Conservation (phyloP, 2,329 filamentous ascomycete genomes). For the Akanthomyces muscarius region DNA sequence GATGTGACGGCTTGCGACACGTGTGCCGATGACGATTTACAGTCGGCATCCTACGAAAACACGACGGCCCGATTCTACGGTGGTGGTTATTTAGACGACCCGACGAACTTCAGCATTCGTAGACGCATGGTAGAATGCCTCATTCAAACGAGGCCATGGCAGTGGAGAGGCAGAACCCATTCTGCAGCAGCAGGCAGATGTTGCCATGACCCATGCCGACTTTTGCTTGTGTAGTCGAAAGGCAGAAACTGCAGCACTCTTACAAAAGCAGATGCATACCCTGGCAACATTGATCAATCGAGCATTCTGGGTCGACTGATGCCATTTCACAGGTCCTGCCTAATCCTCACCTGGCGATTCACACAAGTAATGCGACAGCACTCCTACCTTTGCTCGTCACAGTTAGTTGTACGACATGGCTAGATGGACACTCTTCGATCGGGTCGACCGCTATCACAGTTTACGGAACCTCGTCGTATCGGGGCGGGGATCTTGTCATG, state of each 20-base stretch:
- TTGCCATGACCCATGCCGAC: no score
- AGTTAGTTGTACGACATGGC: background rate
- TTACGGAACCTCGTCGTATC: no score
- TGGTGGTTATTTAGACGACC: no score
- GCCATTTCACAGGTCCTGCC: background rate
- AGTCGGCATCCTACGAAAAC: background rate
- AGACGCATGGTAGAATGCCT: background rate
- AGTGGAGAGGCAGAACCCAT: background rate
- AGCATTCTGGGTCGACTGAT: no score
- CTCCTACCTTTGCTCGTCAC: background rate
- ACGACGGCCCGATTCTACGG: background rate
- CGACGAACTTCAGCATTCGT: background rate
- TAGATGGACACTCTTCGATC: background rate
- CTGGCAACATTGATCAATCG: no score
- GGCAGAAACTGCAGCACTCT: no score
- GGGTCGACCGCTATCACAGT: no score
- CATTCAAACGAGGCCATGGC: background rate
- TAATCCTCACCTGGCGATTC: background rate
- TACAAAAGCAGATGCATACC: no score
- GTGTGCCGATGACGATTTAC: no score
- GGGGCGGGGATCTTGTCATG: background rate
- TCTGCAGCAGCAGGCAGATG: no score
- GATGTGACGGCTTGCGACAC: no score
- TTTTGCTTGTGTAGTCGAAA: no score
- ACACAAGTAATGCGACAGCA: background rate